A percentile compares a stretch with the other conserved stretches of the same genome.
Conservation (phyloP, 2,329 filamentous ascomycete species). For the Dactylellina leptospora region DNA sequence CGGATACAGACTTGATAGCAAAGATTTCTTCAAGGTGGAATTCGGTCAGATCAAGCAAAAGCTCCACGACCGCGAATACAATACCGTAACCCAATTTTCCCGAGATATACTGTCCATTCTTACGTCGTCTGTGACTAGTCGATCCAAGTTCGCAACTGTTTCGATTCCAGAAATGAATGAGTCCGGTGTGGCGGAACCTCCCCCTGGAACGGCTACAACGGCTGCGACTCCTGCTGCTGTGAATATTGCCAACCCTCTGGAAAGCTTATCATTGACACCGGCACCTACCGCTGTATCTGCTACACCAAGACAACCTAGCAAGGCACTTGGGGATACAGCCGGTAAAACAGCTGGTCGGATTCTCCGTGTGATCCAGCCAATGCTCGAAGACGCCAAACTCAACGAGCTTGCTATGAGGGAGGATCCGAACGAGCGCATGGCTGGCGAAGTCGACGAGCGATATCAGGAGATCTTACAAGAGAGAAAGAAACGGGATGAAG, state of each 20-base stretch:
- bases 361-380: constrained; percentile 46
- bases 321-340: constrained; percentile 44
- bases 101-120: constrained; percentile 65
- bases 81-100: constrained; percentile 68
- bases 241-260: constrained; percentile 37
- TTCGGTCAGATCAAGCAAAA: constrained; percentile 65
- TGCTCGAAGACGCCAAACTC: constrained; percentile 44
- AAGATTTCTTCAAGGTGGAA: constrained; percentile 68
- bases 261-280: background rate
- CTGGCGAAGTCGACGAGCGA: constrained; percentile 45
- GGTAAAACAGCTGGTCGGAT: constrained; percentile 50
- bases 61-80: constrained; percentile 69
- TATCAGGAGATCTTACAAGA: constrained; percentile 47
- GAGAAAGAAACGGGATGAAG: constrained; percentile 45
- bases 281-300: constrained; percentile 3
- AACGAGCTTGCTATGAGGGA: constrained; percentile 48
- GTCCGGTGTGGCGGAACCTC: background rate
- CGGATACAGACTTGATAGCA: constrained; percentile 69
- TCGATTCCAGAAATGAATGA: constrained; percentile 27
- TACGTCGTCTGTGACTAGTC: constrained; percentile 44
- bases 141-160: constrained; percentile 43
- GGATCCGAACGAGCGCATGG: constrained; percentile 49
- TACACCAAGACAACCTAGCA: constrained; percentile 13
- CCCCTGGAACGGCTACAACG: constrained; percentile 8
- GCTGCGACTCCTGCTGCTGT: constrained; percentile 39